phyloP scores from a whole-genome alignment of 176 grass and related monocot species.

The Ampelocalamus luodianensis region DNA sequence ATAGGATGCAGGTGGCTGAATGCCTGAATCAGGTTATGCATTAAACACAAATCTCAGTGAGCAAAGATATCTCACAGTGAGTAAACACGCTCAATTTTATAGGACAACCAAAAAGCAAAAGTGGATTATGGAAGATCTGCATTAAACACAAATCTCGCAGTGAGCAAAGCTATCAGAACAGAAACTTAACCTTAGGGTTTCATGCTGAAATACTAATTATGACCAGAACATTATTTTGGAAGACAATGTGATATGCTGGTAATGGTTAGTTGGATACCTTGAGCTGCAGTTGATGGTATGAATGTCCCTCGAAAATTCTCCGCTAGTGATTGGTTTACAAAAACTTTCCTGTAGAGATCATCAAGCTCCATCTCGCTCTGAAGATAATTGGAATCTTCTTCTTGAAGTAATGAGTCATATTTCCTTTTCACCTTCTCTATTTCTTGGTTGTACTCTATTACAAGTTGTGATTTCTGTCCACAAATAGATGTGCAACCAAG shows the following conservation, averaged over 20 bases:
- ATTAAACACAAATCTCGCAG: not conserved
- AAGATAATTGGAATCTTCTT: slow-evolving; percentile 50
- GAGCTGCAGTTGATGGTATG: slow-evolving; percentile 19
- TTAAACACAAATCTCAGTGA: too few species aligned
- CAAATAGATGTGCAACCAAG: slow-evolving; percentile 33
- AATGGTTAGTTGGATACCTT: slow-evolving; percentile 43
- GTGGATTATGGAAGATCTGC: not conserved
- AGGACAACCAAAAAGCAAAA: slow-evolving; percentile 6
- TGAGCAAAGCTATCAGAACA: slow-evolving; percentile 7
- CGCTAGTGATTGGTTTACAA: slow-evolving; percentile 57
- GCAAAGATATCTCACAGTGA: too few species aligned
- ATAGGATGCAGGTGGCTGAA: not conserved
- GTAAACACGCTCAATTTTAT: slow-evolving; percentile 9
- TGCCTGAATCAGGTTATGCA: not conserved
- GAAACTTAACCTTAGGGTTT: slow-evolving; percentile 17
- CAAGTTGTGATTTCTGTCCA: slow-evolving; percentile 62
- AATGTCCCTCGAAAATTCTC: slow-evolving; percentile 60
- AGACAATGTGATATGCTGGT: slow-evolving; percentile 13
- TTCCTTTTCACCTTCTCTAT: slow-evolving; percentile 57
- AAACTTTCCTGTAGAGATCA: slow-evolving; percentile 54
- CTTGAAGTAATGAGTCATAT: slow-evolving; percentile 56
- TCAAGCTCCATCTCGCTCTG: slow-evolving; percentile 29
- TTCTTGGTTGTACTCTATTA: slow-evolving; percentile 61
- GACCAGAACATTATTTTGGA: slow-evolving; percentile 28
- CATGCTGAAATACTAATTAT: slow-evolving; percentile 16